Conservation (phyloP, 345 rosid species). For the Acer campestre region DNA sequence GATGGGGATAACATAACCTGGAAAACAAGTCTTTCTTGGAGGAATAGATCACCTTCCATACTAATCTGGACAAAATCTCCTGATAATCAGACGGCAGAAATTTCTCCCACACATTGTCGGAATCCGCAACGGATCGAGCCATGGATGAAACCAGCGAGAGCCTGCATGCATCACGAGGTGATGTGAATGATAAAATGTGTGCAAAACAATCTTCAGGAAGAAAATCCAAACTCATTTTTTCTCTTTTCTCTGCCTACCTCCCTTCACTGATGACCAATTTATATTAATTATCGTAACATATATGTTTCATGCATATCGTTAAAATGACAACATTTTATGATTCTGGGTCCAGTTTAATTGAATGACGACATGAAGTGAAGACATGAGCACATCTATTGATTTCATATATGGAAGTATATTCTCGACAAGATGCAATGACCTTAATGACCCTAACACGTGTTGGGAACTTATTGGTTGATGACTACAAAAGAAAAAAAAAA, state of each 20-base stretch:
- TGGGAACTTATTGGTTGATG: not conserved
- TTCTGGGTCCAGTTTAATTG: not conserved
- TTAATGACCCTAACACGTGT: not conserved
- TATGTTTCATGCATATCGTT: constrained; percentile 6
- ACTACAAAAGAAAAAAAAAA: not conserved
- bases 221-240: constrained; percentile 23
- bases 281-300: no score
- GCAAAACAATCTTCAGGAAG: constrained; percentile 41
- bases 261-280: no score
- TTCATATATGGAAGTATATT: not conserved
- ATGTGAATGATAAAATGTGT: constrained; percentile 31
- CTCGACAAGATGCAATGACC: not conserved
- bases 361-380: constrained; percentile 31
- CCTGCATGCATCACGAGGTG: constrained; percentile 38
- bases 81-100: constrained; percentile 32
- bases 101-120: constrained; percentile 35
- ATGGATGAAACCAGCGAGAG: constrained; percentile 27
- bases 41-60: constrained; percentile 10
- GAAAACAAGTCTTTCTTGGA: constrained; percentile 39
- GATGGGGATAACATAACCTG: constrained; percentile 34
- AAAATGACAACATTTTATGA: constrained; percentile 28
- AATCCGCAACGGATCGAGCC: constrained; percentile 30
- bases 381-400: constrained; percentile 31
- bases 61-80: constrained; percentile 16
- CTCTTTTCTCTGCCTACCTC: no score